Evolutionary conservation across 345 rosid genomes (phyloP), one percentile per base, ranked within the genome.

Genomic region (Populus nigra): DNA sequence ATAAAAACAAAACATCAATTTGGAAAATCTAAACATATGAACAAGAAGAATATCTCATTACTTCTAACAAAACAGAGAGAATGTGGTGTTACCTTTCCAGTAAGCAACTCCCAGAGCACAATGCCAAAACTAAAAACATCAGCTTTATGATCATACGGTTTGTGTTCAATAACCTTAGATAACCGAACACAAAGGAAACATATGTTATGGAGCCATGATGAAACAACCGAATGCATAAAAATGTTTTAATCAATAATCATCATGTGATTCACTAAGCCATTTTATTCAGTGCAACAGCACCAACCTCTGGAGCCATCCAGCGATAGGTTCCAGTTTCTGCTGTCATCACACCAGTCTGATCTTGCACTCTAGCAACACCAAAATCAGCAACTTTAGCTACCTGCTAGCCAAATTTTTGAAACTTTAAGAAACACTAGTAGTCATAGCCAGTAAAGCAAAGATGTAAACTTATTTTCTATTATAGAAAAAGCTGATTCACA

Each of bases 221-320:
- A 57, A 76, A 74, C 61, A 43, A 68, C 73, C 69, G 20, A 73
- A 70, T 43, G 66, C 66, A 66, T 59, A 67, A n/a, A 75, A 68
- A 18, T 5, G 5, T 20, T 69, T 59, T 27, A 62, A 2, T 74
- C 29, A 5, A 65, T 69, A n/a, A 29, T 36, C 62, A 81, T 39
- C 47, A 53, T 13, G 25, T 41, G 69, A 43, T 73, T 69, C 16
- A 45, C 22, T 20, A 38, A 25, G 27, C 71, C 63, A 23, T 68
- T 74, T 22, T 73, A 10, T 67, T 57, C 65, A 35, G 15, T 2
- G 35, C 12, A 67, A 61, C 49, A 65, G 27, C 55, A 81, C 86
- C 82, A 76, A 91, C 94, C 92, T 91, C 94, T 25, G 92, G 94
- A 76, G 94, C 94, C 94, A 91, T 91, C 94, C 94, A 91, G 33